Percentiles rank a stretch among this genome's conserved stretches.
These are phyloP conservation scores for Salicornia ramosissima DNA, from an alignment of 148 eudicot species.

Conservation along the genomic window DNA sequence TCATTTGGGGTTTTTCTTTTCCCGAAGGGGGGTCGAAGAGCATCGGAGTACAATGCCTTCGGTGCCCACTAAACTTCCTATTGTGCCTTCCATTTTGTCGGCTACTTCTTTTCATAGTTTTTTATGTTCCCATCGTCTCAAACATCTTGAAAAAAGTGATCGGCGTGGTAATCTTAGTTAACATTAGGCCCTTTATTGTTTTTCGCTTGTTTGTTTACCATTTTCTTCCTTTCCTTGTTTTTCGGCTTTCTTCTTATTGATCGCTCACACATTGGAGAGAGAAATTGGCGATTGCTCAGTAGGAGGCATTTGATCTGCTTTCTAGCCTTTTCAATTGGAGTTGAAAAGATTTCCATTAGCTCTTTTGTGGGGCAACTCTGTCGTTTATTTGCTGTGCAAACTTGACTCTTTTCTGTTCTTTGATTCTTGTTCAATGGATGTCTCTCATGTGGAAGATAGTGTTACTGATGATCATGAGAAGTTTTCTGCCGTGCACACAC, in stretches of 20 bases:
- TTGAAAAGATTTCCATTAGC: slow-evolving; percentile 7
- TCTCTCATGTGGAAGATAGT: slow-evolving; percentile 20
- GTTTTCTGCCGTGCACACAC: slow-evolving; percentile 17
- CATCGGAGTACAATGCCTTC: slow-evolving; percentile 89
- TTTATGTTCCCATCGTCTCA: slow-evolving; percentile 63
- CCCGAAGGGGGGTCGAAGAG: slow-evolving; percentile 31
- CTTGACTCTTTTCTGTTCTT: slow-evolving; percentile 13
- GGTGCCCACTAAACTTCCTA: slow-evolving; percentile 52
- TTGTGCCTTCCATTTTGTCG: slow-evolving; percentile 36
- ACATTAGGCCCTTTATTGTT: slow-evolving; percentile 25
- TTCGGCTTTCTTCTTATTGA: slow-evolving; percentile 14
- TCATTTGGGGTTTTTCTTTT: slow-evolving; percentile 20
- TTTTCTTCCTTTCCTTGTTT: slow-evolving; percentile 17
- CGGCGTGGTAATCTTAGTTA: slow-evolving; percentile 96
- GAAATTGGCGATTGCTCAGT: slow-evolving; percentile 1
- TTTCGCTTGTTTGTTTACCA: background rate
- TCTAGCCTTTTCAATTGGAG: background rate
- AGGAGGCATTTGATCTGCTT: slow-evolving; percentile 15
- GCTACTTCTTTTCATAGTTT: slow-evolving; percentile 41
- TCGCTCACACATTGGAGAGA: slow-evolving; percentile 12
- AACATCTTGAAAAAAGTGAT: slow-evolving; percentile 70
- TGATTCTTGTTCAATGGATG: slow-evolving; percentile 41
- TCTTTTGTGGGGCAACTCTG: background rate
- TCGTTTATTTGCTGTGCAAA: slow-evolving; percentile 2
- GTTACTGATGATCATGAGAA: slow-evolving; percentile 21